Base-by-base conservation (phyloP, 2,329 filamentous ascomycete genomes). In the Colletotrichum graminicola region DNA sequence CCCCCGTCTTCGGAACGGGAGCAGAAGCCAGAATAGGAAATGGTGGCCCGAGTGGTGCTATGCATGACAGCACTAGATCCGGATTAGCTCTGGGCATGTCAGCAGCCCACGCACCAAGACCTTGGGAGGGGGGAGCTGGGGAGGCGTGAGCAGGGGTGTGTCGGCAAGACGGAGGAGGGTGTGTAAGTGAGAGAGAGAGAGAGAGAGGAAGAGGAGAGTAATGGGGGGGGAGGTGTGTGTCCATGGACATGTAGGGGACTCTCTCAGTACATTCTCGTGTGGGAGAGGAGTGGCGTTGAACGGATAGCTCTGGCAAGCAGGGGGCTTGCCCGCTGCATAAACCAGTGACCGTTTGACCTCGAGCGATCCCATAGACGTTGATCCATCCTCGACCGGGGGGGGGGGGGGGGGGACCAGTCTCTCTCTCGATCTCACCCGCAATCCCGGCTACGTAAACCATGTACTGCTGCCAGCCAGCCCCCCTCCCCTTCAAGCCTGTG, bases 311-410 rank as follows among this genome's bases (percentile, higher is more conserved):
- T 63, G 66, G 64, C 65, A 41, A 72, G 29, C 45, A 43, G 36
- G 66, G 64, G 41, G 54, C 69, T 60, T 72, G 66, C 66, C 65
- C 41, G 57, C 62, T 72, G 73, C 75, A 76, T 75, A 73, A 78
- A 76, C 77, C 77, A 79, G 75, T 77, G 76, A 77, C 78, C 79
- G 80, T 82, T 81, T 81, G 79, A 79, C 76, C 78, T 80, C 76
- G 73, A 78, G 76, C 78, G 78, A 83, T 82, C 80, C 79, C 76
- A 76, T 75, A 75, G 63, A 77, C 76, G 75, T 76, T 77, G 77
- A 76, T 77, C 77, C 76, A 75, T 77, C 77, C 76, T 75, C 77
- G 67, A 71, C 57, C 29, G 29, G 57, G 56, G 75, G 74, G 74
- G 16, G 12, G 39, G 32, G 57, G 56, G 75, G 74, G 74, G 41